Evolutionary conservation across 1,139 yeast species (phyloP).

Genomic region (Suhomyces coccinellae): DNA sequence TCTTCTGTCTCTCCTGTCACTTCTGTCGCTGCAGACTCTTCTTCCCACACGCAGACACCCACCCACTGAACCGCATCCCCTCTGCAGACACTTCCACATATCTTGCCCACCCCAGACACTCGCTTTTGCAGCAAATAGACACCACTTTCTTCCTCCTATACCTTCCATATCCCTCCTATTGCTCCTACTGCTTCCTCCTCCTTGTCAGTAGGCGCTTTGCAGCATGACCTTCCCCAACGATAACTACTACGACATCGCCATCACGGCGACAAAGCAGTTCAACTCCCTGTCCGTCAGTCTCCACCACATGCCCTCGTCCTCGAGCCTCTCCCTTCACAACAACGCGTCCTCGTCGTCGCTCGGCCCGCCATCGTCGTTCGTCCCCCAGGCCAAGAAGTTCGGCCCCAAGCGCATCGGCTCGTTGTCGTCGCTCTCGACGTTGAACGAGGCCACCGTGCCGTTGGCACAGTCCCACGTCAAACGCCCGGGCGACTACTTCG

Average conservation of each 20-base stretch:
- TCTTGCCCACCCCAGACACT: background rate
- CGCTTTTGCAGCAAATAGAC: background rate
- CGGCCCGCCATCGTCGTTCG: conserved; percentile 5
- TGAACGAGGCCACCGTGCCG: conserved; percentile 18
- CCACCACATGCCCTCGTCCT: conserved; percentile 7
- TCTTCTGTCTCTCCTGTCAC: no score
- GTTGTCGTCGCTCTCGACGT: conserved; percentile 24
- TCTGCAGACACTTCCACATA: background rate
- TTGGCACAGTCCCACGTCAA: conserved; percentile 18
- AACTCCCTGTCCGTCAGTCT: conserved; percentile 4
- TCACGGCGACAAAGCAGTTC: conserved; percentile 10
- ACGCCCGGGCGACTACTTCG: conserved; percentile 47
- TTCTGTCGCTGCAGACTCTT: background rate
- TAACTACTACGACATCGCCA: conserved; percentile 33
- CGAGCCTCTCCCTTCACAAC: conserved; percentile 9
- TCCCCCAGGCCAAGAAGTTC: conserved; percentile 7
- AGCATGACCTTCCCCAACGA: conserved; percentile 24
- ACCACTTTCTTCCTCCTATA: background rate
- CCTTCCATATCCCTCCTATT: background rate
- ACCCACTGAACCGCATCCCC: background rate
- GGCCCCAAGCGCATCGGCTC: conserved; percentile 33
- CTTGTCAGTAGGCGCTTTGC: background rate
- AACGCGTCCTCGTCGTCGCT: conserved; percentile 9
- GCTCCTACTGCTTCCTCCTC: background rate
- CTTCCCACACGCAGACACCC: background rate